Evolutionary conservation across 129 eudicot species (phyloP).

Genomic region (Deinandra increscens): DNA sequence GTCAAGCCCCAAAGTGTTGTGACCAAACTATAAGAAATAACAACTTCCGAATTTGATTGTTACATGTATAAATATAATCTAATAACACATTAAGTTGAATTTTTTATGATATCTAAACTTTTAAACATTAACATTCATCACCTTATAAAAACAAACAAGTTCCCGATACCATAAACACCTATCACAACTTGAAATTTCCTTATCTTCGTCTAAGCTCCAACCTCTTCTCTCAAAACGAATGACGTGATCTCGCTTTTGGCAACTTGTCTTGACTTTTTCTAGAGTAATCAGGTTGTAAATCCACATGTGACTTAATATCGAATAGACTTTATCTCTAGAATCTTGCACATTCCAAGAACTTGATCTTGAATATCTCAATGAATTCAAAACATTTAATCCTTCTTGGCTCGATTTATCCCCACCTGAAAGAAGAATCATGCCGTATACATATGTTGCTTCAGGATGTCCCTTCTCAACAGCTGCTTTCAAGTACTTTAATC

Average conservation of each 20-base stretch:
- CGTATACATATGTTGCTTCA: slow-evolving; percentile 27
- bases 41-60: no score
- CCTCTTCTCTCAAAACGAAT: background rate
- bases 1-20: no score
- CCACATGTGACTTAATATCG: slow-evolving; percentile 8
- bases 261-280: background rate
- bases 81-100: no score
- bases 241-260: background rate
- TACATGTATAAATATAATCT: no score
- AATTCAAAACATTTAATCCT: slow-evolving; percentile 3
- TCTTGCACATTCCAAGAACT: background rate
- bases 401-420: slow-evolving; percentile 20
- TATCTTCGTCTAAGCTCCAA: slow-evolving; percentile 1
- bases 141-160: background rate
- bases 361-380: background rate
- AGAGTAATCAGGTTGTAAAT: slow-evolving; percentile 15
- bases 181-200: slow-evolving; percentile 9
- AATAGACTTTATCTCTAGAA: slow-evolving; percentile 17
- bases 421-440: slow-evolving; percentile 7
- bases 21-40: no score
- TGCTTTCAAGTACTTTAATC: slow-evolving; percentile 15
- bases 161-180: slow-evolving; percentile 25
- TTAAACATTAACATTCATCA: slow-evolving; percentile 2
- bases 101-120: background rate
- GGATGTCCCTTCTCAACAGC: slow-evolving; percentile 18